Conservation (phyloP, 805 yeast species). For the Saturnispora saitoi region DNA sequence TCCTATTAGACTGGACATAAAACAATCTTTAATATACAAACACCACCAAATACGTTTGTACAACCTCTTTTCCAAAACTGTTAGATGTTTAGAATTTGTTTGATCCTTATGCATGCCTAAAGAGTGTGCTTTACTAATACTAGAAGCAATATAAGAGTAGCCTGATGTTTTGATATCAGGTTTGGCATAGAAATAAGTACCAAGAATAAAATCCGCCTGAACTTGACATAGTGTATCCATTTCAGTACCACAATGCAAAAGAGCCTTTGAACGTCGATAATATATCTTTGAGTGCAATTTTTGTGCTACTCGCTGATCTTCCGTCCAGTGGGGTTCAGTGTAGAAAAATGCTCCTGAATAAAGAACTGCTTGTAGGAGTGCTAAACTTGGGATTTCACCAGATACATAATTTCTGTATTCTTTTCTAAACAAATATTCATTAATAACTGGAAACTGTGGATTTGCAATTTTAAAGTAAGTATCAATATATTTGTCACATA, state of each 20-base stretch:
- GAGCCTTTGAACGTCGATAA: conserved; percentile 64
- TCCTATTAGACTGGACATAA: conserved; percentile 59
- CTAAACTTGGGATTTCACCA: conserved; percentile 49
- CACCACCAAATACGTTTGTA: conserved; percentile 76
- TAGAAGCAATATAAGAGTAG: conserved; percentile 42
- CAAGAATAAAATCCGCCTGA: conserved; percentile 54
- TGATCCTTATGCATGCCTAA: conserved; percentile 60
- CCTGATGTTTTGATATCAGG: conserved; percentile 59
- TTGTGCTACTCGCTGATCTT: conserved; percentile 37
- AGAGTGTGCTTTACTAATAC: conserved; percentile 40
- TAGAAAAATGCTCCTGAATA: conserved; percentile 62
- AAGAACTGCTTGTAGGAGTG: conserved; percentile 57
- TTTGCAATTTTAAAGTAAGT: conserved; percentile 57
- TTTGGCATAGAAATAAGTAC: conserved; percentile 53
- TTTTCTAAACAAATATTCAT: conserved; percentile 52
- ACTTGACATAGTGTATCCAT: conserved; percentile 52
- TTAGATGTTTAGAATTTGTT: conserved; percentile 9
- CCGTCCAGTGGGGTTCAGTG: conserved; percentile 38
- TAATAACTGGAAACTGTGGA: conserved; percentile 61
- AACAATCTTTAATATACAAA: conserved; percentile 57
- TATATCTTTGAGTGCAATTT: conserved; percentile 37
- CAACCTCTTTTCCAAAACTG: conserved; percentile 28
- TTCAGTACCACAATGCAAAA: conserved; percentile 64
- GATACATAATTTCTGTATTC: conserved; percentile 41
- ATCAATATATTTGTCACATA: conserved; percentile 52